phyloP scores from a whole-genome alignment of 306 rosid species.

The Cucumis melo region DNA sequence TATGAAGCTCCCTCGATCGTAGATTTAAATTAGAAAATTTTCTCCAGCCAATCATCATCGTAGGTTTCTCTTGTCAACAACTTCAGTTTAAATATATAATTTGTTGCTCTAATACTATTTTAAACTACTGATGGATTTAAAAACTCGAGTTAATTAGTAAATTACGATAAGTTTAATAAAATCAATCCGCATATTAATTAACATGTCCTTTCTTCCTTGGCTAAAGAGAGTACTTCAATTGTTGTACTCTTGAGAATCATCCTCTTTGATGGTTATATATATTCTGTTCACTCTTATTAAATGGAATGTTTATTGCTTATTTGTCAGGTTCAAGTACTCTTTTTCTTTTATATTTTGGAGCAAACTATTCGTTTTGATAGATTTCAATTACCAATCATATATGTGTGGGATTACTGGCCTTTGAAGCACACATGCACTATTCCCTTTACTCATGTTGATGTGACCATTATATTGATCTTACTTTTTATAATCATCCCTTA shows the following conservation, averaged over 20 bases:
- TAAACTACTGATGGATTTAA: too few relatives aligned
- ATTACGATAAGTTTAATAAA: too few relatives aligned
- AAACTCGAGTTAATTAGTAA: too few relatives aligned
- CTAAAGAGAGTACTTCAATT: neutral
- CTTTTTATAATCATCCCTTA: neutral
- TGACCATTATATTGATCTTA: neutral
- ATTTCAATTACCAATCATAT: neutral
- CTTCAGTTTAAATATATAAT: too few relatives aligned
- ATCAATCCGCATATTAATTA: too few relatives aligned
- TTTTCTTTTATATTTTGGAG: neutral
- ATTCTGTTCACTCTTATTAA: neutral
- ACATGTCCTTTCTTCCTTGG: too few relatives aligned
- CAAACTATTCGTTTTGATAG: neutral
- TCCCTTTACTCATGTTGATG: neutral
- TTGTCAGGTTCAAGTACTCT: neutral
- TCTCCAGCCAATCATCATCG: too few relatives aligned
- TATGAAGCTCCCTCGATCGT: too few relatives aligned
- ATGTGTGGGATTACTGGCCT: neutral
- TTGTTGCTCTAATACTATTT: too few relatives aligned
- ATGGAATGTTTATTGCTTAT: neutral
- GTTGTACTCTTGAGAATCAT: neutral
- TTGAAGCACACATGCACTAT: neutral
- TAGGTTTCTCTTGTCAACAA: too few relatives aligned
- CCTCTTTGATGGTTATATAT: neutral
- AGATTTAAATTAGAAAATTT: too few relatives aligned